These are phyloP conservation scores for Marchantia polymorpha DNA, from an alignment of 225 moss, liverwort and hornwort species.

Conservation along the genomic window DNA sequence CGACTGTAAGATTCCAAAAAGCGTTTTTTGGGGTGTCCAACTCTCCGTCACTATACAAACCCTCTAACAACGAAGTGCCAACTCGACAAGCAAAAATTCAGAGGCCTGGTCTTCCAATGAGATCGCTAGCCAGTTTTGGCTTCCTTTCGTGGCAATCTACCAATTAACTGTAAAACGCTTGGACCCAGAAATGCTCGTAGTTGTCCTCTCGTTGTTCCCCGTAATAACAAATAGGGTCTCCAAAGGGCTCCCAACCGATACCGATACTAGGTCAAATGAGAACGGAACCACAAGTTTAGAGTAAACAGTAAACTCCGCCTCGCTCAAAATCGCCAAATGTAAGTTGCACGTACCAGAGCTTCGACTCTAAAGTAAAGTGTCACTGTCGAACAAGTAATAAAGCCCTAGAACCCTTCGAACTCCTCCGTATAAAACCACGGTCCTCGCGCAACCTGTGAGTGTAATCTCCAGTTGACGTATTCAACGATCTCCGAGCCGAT, in stretches of 20 bases:
- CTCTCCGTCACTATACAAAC: background rate
- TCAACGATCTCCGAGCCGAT: background rate
- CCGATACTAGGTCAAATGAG: background rate
- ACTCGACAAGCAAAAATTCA: background rate
- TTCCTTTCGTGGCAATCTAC: background rate
- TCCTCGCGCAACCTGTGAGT: background rate
- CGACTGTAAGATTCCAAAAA: background rate
- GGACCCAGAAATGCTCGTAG: background rate
- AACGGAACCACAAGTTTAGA: background rate
- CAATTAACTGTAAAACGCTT: constrained; percentile 4
- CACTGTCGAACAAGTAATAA: background rate
- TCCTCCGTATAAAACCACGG: background rate
- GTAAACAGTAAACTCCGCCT: background rate
- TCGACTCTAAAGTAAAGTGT: background rate
- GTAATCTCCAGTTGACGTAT: background rate
- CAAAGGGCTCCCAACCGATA: background rate
- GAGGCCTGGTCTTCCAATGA: background rate
- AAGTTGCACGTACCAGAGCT: background rate
- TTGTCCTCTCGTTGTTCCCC: background rate
- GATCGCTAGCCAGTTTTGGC: background rate
- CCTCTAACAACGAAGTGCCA: background rate
- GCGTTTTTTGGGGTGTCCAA: background rate
- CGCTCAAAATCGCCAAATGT: background rate
- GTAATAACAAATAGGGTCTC: background rate
- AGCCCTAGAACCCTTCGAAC: background rate